These are phyloP conservation scores for Bondarzewia mesenterica DNA, from an alignment of 1,284 basidiomycete species.

Conservation along the genomic window DNA sequence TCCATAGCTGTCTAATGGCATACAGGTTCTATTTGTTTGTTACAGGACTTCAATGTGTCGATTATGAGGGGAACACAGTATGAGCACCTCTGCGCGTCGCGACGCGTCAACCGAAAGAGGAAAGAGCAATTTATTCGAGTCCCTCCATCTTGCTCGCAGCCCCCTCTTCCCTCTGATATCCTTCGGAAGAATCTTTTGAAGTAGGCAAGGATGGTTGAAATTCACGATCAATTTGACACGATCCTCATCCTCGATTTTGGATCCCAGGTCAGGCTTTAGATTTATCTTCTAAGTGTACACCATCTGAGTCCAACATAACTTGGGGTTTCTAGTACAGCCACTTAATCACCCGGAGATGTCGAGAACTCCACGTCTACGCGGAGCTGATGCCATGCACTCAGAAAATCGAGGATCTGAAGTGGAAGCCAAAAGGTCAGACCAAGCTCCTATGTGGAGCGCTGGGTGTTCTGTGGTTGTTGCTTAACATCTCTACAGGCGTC, in stretches of 20 bases:
- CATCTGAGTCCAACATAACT: slow-evolving; percentile 1
- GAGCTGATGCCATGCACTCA: slow-evolving; percentile 98
- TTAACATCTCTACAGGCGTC: slow-evolving; percentile 55
- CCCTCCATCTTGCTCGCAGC: not conserved
- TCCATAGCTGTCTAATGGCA: too few relatives aligned
- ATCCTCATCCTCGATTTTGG: slow-evolving; percentile 98
- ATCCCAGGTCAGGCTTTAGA: slow-evolving; percentile 64
- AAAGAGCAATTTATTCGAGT: not conserved
- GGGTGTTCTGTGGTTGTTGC: not conserved
- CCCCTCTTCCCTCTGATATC: not conserved
- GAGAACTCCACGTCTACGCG: slow-evolving; percentile 96
- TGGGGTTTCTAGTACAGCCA: slow-evolving; percentile 77
- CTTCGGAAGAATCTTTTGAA: too few relatives aligned
- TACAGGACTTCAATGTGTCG: too few relatives aligned
- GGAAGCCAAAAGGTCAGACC: slow-evolving; percentile 85
- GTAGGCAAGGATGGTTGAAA: slow-evolving; percentile 71
- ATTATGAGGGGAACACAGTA: too few relatives aligned
- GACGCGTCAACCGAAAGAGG: not conserved
- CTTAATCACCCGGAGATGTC: slow-evolving; percentile 95
- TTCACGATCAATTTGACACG: slow-evolving; percentile 95
- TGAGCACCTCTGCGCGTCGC: too few relatives aligned
- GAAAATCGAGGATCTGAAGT: slow-evolving; percentile 82
- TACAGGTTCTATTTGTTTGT: too few relatives aligned
- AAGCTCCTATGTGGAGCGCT: not conserved
- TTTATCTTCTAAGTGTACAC: too few relatives aligned